phyloP scores from a whole-genome alignment of 2,329 filamentous ascomycete genomes.

The Celoporthe dispersa region DNA sequence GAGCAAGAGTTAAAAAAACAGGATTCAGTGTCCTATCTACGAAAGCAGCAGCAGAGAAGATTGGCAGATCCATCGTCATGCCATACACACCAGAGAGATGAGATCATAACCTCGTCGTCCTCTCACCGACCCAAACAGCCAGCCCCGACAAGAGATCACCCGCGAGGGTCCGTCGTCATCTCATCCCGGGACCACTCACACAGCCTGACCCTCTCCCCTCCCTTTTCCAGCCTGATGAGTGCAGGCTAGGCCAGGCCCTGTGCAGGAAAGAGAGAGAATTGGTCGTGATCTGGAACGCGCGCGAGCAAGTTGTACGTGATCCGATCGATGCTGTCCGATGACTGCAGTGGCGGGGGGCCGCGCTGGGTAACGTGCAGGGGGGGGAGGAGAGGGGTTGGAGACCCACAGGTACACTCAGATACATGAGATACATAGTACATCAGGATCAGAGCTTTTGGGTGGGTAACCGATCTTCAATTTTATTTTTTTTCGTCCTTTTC shows the following conservation, averaged over 20 bases:
- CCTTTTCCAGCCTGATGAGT: background rate
- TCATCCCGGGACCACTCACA: conserved; percentile 5
- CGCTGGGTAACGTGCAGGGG: conserved; percentile 16
- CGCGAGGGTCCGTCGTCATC: conserved; percentile 22
- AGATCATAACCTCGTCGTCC: conserved; percentile 24
- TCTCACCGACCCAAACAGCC: conserved; percentile 6
- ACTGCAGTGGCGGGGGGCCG: conserved; percentile 23
- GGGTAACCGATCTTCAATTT: background rate
- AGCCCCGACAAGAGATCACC: background rate
- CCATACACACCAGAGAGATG: conserved; percentile 25
- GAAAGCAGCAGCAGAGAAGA: background rate
- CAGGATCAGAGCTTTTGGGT: background rate
- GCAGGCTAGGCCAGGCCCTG: background rate
- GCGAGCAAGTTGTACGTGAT: conserved; percentile 10
- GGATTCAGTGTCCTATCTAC: conserved; percentile 21
- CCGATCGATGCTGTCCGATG: conserved; percentile 24
- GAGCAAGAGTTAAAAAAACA: conserved; percentile 25
- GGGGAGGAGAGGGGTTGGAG: background rate
- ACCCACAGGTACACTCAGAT: conserved; percentile 21
- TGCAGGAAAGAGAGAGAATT: background rate
- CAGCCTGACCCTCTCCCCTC: background rate
- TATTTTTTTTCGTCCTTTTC: background rate
- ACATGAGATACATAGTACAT: conserved; percentile 28
- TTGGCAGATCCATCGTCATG: background rate
- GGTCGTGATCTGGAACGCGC: conserved; percentile 1